Base-by-base conservation (phyloP, 306 rosid genomes). In the Inga laurina region DNA sequence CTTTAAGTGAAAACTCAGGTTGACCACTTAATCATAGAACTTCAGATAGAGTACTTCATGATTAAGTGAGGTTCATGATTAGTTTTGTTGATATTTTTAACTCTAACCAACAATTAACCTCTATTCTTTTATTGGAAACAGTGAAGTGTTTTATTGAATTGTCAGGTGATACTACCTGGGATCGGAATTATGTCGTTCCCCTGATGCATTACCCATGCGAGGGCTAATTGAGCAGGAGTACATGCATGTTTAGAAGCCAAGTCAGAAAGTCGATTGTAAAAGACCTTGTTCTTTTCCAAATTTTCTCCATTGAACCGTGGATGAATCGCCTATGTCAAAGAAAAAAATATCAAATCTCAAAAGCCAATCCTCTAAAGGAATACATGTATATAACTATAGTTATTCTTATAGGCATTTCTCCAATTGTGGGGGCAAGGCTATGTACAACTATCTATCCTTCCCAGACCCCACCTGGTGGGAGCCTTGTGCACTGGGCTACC, bases 181-280 rank as follows among this genome's bases (percentile, higher is more conserved):
- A 93, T 90, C 44, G 95, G 92, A 84, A 93, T 34, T 82, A 91
- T 86, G 70, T 90, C 88, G 44, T 85, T 86, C 75, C 90, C 93
- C 83, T 89, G 97, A 81, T 89, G 91, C 30, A 93, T 88, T 85
- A 91, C 89, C 95, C 95, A 91, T 24, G 97, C 90, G 74, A 93
- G 79, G 78, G 93, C 95, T 79, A 93, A 75, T 77, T 93, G 92
- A 69, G 95, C 86, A 81, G 91, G 91, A 75, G 89, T 69, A 81
- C 93, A 90, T 34, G 81, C 85, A 85, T 88, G 89, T 74, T 86
- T 89, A 34, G 83, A 82, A 82, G 94, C 91, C 86, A 86, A 74
- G 24, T 62, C 82, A 79, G 87, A 85, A 72, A 91, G 76, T 64
- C 89, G 80, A 79, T 68, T 74, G 48, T 90, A 91, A 7, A 91